These are phyloP conservation scores for Ceratobasidium sp. DNA, from an alignment of 1,284 basidiomycete species.

Conservation along the genomic window DNA sequence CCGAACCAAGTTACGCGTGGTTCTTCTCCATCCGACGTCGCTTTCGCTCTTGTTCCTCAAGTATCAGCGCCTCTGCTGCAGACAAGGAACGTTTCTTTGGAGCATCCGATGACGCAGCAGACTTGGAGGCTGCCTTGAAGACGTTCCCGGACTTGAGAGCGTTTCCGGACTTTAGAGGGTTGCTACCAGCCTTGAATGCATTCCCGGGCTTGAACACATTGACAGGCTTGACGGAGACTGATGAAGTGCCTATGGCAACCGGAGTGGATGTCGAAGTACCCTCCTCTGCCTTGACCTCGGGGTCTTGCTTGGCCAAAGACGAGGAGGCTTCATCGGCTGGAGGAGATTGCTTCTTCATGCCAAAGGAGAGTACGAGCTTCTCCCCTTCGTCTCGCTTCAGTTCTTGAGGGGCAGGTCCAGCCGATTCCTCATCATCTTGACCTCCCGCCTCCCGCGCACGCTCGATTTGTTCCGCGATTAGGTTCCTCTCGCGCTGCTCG, in stretches of 20 bases:
- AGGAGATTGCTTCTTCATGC: constrained; percentile 45
- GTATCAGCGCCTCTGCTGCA: constrained; percentile 82
- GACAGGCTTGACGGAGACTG: constrained; percentile 48
- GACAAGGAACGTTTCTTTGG: constrained; percentile 59
- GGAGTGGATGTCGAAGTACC: constrained; percentile 36
- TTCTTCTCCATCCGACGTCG: constrained; percentile 64
- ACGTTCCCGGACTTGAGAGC: constrained; percentile 75
- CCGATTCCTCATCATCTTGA: constrained; percentile 48
- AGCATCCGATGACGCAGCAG: constrained; percentile 42
- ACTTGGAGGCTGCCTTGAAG: constrained; percentile 62
- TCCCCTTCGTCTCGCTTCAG: constrained; percentile 75
- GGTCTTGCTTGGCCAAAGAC: constrained; percentile 21
- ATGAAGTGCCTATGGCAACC: constrained; percentile 10
- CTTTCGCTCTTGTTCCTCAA: constrained; percentile 87
- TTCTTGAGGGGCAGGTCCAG: constrained; percentile 58
- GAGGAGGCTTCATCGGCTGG: constrained; percentile 44
- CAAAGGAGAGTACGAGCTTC: constrained; percentile 73
- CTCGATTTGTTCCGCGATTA: constrained; percentile 94
- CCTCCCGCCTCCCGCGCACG: constrained; percentile 63
- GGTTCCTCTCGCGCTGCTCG: constrained; percentile 89
- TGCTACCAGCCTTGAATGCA: constrained; percentile 53
- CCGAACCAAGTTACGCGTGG: background rate
- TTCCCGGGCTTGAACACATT: constrained; percentile 69
- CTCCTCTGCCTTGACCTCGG: constrained; percentile 15
- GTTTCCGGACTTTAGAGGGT: constrained; percentile 58